These are phyloP conservation scores for Cryptococcus sp. DNA, from an alignment of 1,284 basidiomycete species.

Conservation along the genomic window DNA sequence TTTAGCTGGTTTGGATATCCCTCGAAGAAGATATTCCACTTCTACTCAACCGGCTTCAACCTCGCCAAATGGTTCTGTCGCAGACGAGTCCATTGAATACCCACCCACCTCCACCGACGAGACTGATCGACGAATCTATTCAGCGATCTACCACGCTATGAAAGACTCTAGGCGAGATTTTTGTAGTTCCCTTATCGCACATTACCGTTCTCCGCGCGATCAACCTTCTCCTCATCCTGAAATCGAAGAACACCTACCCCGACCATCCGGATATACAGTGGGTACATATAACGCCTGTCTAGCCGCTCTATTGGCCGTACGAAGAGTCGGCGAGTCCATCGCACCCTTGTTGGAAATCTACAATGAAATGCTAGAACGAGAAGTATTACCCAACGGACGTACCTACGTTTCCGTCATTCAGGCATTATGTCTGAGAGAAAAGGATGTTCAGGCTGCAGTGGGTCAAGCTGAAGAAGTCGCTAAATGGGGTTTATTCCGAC, in stretches of 20 bases:
- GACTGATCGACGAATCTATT: slow-evolving; percentile 1
- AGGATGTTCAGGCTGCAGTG: slow-evolving; percentile 59
- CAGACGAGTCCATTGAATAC: neutral
- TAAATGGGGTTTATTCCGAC: slow-evolving; percentile 20
- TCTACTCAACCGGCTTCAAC: neutral
- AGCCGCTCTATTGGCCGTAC: slow-evolving; percentile 54
- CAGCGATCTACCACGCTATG: slow-evolving; percentile 2
- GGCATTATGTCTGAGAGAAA: slow-evolving; percentile 67
- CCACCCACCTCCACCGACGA: neutral
- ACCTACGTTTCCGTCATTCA: slow-evolving; percentile 70
- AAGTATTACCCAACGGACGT: slow-evolving; percentile 60
- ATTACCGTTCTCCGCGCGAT: slow-evolving; percentile 27
- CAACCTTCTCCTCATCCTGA: slow-evolving; percentile 6
- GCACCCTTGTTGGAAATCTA: slow-evolving; percentile 65
- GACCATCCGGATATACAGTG: slow-evolving; percentile 28
- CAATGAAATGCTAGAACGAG: slow-evolving; percentile 65
- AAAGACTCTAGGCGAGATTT: neutral
- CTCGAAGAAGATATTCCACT: neutral
- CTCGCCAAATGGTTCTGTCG: neutral
- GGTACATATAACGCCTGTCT: slow-evolving; percentile 65
- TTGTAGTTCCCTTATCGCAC: slow-evolving; percentile 11
- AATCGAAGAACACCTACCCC: slow-evolving; percentile 22
- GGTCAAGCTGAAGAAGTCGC: slow-evolving; percentile 47
- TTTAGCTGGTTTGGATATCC: slow-evolving; percentile 37
- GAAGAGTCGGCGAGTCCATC: slow-evolving; percentile 57